Evolutionary conservation across 2,329 filamentous ascomycete species (phyloP).

Genomic region (Paraphoma sp.): DNA sequence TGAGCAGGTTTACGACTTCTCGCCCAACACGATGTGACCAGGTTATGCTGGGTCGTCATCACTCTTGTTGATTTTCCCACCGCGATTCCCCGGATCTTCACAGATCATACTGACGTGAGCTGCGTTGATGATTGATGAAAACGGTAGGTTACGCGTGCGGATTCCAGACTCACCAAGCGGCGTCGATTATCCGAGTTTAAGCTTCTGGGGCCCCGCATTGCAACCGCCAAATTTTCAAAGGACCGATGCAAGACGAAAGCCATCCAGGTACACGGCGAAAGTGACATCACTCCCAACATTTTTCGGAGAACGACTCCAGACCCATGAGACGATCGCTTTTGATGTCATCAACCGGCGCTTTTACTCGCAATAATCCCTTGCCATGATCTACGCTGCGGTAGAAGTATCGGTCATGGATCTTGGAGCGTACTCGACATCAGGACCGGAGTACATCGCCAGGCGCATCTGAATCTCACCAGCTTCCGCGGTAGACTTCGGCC

Average conservation of each 20-base stretch:
- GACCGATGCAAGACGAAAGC: slow-evolving; percentile 23
- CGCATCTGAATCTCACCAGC: not conserved
- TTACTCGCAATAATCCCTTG: not conserved
- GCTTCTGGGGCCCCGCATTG: slow-evolving; percentile 33
- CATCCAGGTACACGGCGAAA: slow-evolving; percentile 17
- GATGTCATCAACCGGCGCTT: not conserved
- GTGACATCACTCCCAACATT: slow-evolving; percentile 17
- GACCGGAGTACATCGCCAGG: too few relatives aligned
- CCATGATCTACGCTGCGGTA: not conserved
- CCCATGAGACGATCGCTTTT: not conserved
- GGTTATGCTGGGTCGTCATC: slow-evolving; percentile 1
- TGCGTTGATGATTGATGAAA: slow-evolving; percentile 1
- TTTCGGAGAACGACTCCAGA: not conserved
- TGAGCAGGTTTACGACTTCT: slow-evolving; percentile 15
- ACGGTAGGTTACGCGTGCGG: slow-evolving; percentile 18
- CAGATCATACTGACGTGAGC: slow-evolving; percentile 15
- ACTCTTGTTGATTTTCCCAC: not conserved
- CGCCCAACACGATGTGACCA: slow-evolving; percentile 18
- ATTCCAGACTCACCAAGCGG: slow-evolving; percentile 11
- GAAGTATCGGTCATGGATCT: not conserved
- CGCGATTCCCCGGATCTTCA: slow-evolving; percentile 5
- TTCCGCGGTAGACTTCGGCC: not conserved
- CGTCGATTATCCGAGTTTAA: slow-evolving; percentile 22
- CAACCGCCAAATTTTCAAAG: slow-evolving; percentile 17
- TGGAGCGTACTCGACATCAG: too few relatives aligned